phyloP scores from a whole-genome alignment of 2,329 filamentous ascomycete genomes.

The Aspergillus thermomutatus region DNA sequence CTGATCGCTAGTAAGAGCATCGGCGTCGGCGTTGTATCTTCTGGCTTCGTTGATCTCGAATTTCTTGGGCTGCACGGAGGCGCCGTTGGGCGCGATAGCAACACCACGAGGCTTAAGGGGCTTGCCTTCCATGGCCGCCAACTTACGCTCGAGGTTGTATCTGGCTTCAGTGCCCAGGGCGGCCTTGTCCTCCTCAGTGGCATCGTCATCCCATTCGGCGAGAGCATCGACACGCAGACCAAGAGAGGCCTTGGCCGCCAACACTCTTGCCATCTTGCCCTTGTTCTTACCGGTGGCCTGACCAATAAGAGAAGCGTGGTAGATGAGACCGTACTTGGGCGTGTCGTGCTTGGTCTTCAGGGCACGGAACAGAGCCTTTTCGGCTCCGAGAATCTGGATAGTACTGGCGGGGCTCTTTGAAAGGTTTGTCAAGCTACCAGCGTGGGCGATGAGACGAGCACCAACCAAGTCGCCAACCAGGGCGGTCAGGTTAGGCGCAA shows the following conservation, averaged over 20 bases:
- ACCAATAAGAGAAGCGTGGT: constrained; percentile 88
- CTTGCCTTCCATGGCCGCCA: constrained; percentile 75
- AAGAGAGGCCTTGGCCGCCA: constrained; percentile 88
- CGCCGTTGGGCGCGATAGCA: constrained; percentile 70
- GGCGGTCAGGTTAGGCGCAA: constrained; percentile 91
- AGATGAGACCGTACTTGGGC: constrained; percentile 95
- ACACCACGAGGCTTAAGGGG: constrained; percentile 74
- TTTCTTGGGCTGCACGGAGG: constrained; percentile 64
- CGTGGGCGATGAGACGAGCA: constrained; percentile 89
- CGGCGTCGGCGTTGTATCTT: constrained; percentile 93
- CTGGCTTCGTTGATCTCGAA: constrained; percentile 81
- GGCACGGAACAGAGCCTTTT: constrained; percentile 97
- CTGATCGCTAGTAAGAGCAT: constrained; percentile 72
- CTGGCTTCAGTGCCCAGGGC: constrained; percentile 66
- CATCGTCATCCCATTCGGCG: constrained; percentile 70
- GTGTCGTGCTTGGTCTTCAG: constrained; percentile 99
- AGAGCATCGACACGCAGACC: constrained; percentile 91
- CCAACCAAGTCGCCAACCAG: constrained; percentile 92
- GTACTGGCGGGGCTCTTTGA: constrained; percentile 94
- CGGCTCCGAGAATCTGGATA: constrained; percentile 95
- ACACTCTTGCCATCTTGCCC: constrained; percentile 97
- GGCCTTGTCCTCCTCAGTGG: constrained; percentile 85
- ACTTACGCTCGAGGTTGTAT: constrained; percentile 48
- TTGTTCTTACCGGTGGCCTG: constrained; percentile 98
- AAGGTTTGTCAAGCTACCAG: constrained; percentile 89